phyloP scores from a whole-genome alignment of 768 basidiomycete genomes.

The Arthromyces matolae region DNA sequence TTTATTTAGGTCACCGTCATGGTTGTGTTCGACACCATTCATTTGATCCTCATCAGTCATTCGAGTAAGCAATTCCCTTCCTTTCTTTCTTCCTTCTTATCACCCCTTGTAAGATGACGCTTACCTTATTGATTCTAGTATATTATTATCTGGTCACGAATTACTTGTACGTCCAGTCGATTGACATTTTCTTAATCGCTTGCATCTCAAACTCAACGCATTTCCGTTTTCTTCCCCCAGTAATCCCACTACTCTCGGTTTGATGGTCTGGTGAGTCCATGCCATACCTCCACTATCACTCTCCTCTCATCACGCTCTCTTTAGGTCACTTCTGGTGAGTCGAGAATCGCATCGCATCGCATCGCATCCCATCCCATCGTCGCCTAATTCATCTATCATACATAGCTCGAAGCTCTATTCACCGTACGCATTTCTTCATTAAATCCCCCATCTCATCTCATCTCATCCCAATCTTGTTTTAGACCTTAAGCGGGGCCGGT shows the following conservation, averaged over 20 bases:
- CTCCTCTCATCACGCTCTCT: neutral
- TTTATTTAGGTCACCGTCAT: constrained; percentile 3
- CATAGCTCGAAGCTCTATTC: constrained; percentile 8
- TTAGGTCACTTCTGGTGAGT: constrained; percentile 7
- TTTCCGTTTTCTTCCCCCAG: no score
- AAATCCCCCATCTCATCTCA: neutral
- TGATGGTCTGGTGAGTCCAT: constrained; percentile 1
- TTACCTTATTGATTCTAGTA: no score
- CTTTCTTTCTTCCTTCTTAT: neutral
- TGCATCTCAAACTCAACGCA: no score
- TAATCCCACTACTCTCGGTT: constrained; percentile 1
- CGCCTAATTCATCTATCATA: neutral
- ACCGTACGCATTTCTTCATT: neutral
- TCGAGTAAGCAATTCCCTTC: neutral
- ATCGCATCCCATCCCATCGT: no score
- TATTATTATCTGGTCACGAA: constrained; percentile 6
- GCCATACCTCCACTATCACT: neutral
- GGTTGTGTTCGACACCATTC: constrained; percentile 2
- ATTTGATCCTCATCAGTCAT: constrained; percentile 8
- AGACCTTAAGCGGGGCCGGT: constrained; percentile 4
- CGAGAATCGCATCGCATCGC: no score
- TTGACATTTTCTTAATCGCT: no score
- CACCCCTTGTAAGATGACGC: neutral
- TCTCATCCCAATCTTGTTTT: neutral
- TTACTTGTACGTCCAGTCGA: constrained; percentile 5